Percentiles rank a stretch among this genome's conserved stretches.
Evolutionary conservation across 75 land plant genomes (phyloP).

Genomic region (Pinus albicaulis): DNA sequence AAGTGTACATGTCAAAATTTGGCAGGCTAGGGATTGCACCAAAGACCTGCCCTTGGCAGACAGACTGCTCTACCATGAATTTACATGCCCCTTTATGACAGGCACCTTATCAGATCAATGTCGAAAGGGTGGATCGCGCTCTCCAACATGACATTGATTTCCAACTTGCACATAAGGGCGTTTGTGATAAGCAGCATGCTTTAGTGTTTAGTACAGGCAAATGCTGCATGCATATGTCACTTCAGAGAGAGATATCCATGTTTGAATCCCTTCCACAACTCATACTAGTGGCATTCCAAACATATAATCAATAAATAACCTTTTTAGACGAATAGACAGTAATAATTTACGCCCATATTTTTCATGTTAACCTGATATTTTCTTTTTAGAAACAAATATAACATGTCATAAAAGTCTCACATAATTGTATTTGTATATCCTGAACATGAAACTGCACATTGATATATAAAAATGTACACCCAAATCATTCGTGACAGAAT

Average conservation of each 20-base stretch:
- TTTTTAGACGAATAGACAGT: background rate
- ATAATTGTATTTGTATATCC: background rate
- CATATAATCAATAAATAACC: background rate
- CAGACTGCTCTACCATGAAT: too few species aligned
- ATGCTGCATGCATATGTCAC: background rate
- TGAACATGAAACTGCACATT: too few species aligned
- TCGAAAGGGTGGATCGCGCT: too few species aligned
- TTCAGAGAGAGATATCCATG: constrained; percentile 3
- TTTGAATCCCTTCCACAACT: background rate
- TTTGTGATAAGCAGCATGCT: background rate
- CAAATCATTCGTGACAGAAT: background rate
- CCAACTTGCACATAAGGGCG: background rate
- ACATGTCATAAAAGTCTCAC: background rate
- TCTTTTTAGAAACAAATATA: background rate
- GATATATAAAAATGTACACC: background rate
- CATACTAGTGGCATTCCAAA: background rate
- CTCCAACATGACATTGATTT: background rate
- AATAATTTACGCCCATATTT: background rate
- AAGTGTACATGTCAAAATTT: too few species aligned
- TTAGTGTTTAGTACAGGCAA: background rate
- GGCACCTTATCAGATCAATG: too few species aligned
- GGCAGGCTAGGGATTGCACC: too few species aligned
- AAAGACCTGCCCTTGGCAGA: too few species aligned
- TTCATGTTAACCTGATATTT: background rate
- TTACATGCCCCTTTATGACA: too few species aligned